Percentiles rank a stretch among this genome's conserved stretches.
phyloP scores from a whole-genome alignment of 2,329 filamentous ascomycete genomes.

The Ophiostoma tasmaniense region DNA sequence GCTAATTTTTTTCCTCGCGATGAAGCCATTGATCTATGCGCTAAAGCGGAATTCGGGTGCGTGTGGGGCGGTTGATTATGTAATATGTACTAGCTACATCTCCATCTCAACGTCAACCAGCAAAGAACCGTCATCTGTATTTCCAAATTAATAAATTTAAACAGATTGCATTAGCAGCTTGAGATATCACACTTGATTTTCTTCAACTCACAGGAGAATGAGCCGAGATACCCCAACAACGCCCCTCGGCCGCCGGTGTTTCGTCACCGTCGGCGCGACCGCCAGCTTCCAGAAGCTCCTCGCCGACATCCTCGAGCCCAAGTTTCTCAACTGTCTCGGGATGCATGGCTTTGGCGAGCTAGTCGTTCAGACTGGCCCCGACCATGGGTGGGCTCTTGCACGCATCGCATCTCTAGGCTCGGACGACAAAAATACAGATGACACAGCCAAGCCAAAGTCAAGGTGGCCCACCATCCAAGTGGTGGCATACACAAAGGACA shows the following conservation, averaged over 20 bases:
- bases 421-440: conserved; percentile 17
- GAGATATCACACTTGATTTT: not conserved
- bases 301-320: conserved; percentile 49
- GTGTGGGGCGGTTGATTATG: not conserved
- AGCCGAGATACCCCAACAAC: not conserved
- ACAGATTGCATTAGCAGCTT: not conserved
- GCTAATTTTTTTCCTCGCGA: conserved; percentile 1
- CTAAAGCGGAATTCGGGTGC: not conserved
- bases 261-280: conserved; percentile 89
- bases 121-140: not conserved
- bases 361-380: conserved; percentile 70
- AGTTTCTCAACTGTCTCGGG: conserved; percentile 55
- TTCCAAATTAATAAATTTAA: not conserved
- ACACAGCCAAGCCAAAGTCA: not conserved
- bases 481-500: conserved; percentile 59
- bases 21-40: conserved; percentile 2
- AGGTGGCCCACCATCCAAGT: conserved; percentile 24
- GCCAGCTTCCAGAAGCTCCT: conserved; percentile 71
- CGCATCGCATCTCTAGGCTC: conserved; percentile 24
- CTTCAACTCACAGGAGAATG: not conserved
- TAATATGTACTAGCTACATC: not conserved
- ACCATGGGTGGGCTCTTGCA: conserved; percentile 46
- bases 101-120: not conserved
- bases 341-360: conserved; percentile 60
- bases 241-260: conserved; percentile 42